These are phyloP conservation scores for Apiospora rasikravindrae DNA, from an alignment of 2,329 filamentous ascomycete species.

Conservation along the genomic window DNA sequence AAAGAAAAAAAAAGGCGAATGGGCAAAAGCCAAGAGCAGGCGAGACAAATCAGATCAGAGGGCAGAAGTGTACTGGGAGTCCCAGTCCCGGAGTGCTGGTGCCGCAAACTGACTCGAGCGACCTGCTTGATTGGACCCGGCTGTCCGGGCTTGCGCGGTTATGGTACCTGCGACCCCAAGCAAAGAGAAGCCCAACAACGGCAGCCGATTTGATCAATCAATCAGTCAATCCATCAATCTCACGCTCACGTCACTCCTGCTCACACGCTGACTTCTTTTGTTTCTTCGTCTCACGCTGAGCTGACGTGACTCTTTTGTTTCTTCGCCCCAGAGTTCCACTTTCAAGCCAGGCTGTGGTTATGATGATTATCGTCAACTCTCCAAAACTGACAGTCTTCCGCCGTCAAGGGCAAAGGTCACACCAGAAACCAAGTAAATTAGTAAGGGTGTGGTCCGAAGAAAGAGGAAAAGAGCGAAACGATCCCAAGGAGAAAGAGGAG, in stretches of 20 bases:
- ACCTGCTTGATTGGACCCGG: constrained; percentile 19
- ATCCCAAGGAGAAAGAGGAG: constrained; percentile 9
- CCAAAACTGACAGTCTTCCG: background rate
- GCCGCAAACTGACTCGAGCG: constrained; percentile 18
- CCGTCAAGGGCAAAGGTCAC: background rate
- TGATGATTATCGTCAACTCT: background rate
- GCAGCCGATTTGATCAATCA: background rate
- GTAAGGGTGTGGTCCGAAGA: background rate
- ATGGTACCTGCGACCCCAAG: constrained; percentile 14
- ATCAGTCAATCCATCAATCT: background rate
- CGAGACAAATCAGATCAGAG: constrained; percentile 15
- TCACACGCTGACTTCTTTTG: background rate
- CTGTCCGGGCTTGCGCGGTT: constrained; percentile 14
- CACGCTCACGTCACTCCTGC: background rate
- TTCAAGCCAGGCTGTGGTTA: background rate
- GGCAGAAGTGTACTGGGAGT: background rate
- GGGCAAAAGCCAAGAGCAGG: constrained; percentile 7
- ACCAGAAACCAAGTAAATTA: constrained; percentile 8
- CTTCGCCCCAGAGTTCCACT: background rate
- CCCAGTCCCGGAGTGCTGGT: constrained; percentile 18
- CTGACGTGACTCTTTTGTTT: background rate
- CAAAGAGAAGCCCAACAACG: background rate
- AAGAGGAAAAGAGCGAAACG: constrained; percentile 13
- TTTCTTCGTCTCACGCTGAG: background rate
- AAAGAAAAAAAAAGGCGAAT: background rate